phyloP scores from a whole-genome alignment of 73 alveolate genomes.

The Uronychia binucleata region DNA sequence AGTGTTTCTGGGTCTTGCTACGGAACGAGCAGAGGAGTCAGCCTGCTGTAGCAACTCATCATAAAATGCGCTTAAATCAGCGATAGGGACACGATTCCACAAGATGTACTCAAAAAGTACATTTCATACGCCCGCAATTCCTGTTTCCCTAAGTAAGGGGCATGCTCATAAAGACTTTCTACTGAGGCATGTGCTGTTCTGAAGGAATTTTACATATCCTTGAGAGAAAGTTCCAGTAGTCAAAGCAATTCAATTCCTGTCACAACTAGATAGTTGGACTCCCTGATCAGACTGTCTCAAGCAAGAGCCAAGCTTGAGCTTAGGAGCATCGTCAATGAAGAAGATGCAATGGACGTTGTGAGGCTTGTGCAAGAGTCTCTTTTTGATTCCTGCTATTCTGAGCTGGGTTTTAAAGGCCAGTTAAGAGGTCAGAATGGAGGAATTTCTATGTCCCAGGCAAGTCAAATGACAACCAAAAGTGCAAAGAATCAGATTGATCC shows the following conservation, averaged over 20 bases:
- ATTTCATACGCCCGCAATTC: conserved; percentile 64
- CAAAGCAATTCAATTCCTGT: conserved; percentile 63
- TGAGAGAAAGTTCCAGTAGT: conserved; percentile 68
- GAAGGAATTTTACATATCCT: conserved; percentile 68
- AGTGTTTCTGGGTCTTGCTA: too few species aligned
- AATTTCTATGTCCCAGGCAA: conserved; percentile 5
- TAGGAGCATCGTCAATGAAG: conserved; percentile 67
- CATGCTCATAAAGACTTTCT: conserved; percentile 15
- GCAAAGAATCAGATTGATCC: conserved; percentile 50
- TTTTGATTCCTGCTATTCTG: conserved; percentile 53
- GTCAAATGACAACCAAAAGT: conserved; percentile 26
- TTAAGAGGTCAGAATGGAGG: conserved; percentile 13
- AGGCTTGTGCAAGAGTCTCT: conserved; percentile 78
- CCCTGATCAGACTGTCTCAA: conserved; percentile 76
- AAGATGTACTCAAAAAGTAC: conserved; percentile 66
- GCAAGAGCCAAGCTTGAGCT: conserved; percentile 87
- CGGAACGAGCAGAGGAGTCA: too few species aligned
- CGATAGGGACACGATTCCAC: conserved; percentile 47
- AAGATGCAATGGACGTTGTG: conserved; percentile 85
- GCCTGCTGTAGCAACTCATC: background rate
- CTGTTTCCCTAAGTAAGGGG: conserved; percentile 50
- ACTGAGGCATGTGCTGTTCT: conserved; percentile 80
- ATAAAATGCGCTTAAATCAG: conserved; percentile 3
- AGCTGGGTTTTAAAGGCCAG: conserved; percentile 28
- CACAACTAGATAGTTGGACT: conserved; percentile 85